phyloP scores from a whole-genome alignment of 2,329 filamentous ascomycete genomes.

The Xylaria sp. region DNA sequence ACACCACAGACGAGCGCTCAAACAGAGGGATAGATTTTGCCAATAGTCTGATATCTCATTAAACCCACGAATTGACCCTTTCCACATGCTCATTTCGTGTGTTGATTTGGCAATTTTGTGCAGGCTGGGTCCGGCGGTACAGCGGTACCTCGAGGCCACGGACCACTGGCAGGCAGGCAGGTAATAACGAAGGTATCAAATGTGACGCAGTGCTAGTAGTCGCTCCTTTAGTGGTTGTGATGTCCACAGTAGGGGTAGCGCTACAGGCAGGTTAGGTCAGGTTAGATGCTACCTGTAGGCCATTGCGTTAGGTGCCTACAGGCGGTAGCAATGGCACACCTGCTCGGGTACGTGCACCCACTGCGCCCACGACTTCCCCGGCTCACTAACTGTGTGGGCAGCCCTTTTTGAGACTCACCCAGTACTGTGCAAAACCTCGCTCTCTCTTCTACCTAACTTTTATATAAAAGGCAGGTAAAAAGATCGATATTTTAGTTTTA shows the following conservation, averaged over 20 bases:
- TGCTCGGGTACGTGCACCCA: slow-evolving; percentile 34
- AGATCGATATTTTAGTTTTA: too few relatives aligned
- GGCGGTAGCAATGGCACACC: slow-evolving; percentile 26
- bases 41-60: not conserved
- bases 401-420: slow-evolving; percentile 38
- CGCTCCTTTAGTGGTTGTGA: slow-evolving; percentile 14
- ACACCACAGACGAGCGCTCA: slow-evolving; percentile 2
- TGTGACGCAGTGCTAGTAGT: slow-evolving; percentile 20
- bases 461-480: too few relatives aligned
- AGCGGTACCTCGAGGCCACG: too few relatives aligned
- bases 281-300: slow-evolving; percentile 11
- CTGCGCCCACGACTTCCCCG: slow-evolving; percentile 28
- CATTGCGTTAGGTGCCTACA: slow-evolving; percentile 18
- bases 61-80: slow-evolving; percentile 21
- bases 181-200: not conserved
- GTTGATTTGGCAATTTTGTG: slow-evolving; percentile 15
- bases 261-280: slow-evolving; percentile 18
- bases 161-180: too few relatives aligned
- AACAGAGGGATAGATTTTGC: not conserved
- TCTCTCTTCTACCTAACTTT: slow-evolving; percentile 42
- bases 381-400: slow-evolving; percentile 36
- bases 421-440: slow-evolving; percentile 42
- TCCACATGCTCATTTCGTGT: slow-evolving; percentile 14
- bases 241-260: not conserved
- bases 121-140: slow-evolving; percentile 4